Evolutionary conservation across 2,329 filamentous ascomycete species (phyloP).

Genomic region (Cytospora piceae): DNA sequence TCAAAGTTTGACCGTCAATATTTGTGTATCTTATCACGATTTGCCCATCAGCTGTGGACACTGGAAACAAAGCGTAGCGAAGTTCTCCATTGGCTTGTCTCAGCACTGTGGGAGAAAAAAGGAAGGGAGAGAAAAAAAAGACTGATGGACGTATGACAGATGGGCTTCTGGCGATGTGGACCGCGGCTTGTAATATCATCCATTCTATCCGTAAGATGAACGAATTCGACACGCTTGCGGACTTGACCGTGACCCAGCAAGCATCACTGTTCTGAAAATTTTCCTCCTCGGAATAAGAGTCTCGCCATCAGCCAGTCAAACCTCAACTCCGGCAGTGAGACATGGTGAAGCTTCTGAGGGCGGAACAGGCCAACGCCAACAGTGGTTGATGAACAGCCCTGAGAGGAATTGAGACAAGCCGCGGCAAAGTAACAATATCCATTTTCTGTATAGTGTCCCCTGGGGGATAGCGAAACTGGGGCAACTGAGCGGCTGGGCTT

Average conservation of each 20-base stretch:
- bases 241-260: slow-evolving; percentile 21
- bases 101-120: slow-evolving; percentile 19
- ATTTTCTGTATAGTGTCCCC: neutral
- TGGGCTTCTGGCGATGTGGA: slow-evolving; percentile 17
- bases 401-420: neutral
- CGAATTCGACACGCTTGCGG: slow-evolving; percentile 12
- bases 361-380: neutral
- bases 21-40: slow-evolving; percentile 1
- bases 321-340: slow-evolving; percentile 2
- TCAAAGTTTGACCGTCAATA: neutral
- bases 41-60: neutral
- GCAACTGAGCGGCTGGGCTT: neutral
- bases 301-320: slow-evolving; percentile 16
- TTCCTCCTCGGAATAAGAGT: slow-evolving; percentile 8
- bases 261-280: slow-evolving; percentile 16
- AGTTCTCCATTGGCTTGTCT: neutral
- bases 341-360: neutral
- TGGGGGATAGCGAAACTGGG: neutral
- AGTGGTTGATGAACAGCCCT: neutral
- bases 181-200: slow-evolving; percentile 20
- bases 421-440: neutral
- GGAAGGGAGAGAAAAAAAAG: neutral
- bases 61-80: neutral
- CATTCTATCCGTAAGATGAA: slow-evolving; percentile 19
- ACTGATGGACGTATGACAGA: slow-evolving; percentile 18